Evolutionary conservation across 371 early-diverging fungal genomes (phyloP).

Genomic region (Smittium mucronatum): DNA sequence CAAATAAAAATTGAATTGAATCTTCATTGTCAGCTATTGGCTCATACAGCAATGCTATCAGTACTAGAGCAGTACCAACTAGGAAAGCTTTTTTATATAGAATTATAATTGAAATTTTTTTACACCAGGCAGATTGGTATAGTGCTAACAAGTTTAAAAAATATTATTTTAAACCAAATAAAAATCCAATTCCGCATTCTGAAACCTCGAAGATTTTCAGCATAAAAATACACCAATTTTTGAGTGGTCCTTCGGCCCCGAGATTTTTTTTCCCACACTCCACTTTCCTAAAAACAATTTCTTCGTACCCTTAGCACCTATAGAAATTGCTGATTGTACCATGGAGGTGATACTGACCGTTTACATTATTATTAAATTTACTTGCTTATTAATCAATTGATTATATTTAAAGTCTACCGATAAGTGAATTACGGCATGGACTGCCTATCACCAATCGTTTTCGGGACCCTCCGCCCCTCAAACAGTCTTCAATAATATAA

Average conservation of each 20-base stretch:
- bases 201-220: not conserved
- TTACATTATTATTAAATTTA: not conserved
- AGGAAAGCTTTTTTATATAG: not conserved
- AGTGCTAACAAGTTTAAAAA: not conserved
- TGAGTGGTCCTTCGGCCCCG: constrained; percentile 2
- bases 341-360: not conserved
- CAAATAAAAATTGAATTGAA: not conserved
- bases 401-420: not conserved
- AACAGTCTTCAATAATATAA: no score
- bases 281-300: no score
- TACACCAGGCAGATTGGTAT: constrained; percentile 3
- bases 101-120: not conserved
- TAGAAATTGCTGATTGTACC: not conserved
- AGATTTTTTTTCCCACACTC: no score
- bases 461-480: not conserved
- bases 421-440: not conserved
- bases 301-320: no score
- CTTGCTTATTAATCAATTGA: not conserved
- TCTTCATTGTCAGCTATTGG: not conserved
- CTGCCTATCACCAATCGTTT: not conserved
- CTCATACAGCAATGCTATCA: not conserved
- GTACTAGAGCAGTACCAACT: constrained; percentile 2
- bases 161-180: constrained; percentile 5
- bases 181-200: not conserved
- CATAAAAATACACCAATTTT: constrained; percentile 4